These are phyloP conservation scores for Baorangia bicolor DNA, from an alignment of 768 basidiomycete species.

Conservation along the genomic window DNA sequence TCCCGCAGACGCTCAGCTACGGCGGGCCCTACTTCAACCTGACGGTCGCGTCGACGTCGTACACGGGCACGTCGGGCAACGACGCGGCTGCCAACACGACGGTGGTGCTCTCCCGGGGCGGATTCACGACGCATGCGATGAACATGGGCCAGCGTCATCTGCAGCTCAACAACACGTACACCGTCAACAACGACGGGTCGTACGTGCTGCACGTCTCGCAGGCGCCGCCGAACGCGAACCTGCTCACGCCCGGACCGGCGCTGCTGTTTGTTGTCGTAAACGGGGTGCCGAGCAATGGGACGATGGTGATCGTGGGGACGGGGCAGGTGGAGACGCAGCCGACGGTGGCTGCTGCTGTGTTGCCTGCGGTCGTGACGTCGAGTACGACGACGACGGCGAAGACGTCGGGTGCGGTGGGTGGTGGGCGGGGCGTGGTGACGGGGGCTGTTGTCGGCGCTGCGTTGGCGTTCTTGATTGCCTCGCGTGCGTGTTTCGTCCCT, in stretches of 20 bases:
- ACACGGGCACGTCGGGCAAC: slow-evolving; percentile 59
- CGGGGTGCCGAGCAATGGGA: slow-evolving; percentile 81
- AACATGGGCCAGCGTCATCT: slow-evolving; percentile 84
- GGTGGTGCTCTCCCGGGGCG: slow-evolving; percentile 78
- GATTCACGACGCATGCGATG: slow-evolving; percentile 84
- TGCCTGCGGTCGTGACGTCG: slow-evolving; percentile 42
- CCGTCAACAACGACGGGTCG: slow-evolving; percentile 72
- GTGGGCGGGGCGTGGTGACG: background rate
- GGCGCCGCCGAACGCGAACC: slow-evolving; percentile 77
- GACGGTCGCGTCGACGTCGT: slow-evolving; percentile 61
- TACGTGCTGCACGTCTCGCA: slow-evolving; percentile 81
- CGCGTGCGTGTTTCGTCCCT: background rate
- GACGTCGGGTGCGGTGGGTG: background rate
- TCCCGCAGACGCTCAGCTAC: slow-evolving; percentile 77
- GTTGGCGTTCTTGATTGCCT: background rate
- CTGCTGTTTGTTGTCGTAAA: slow-evolving; percentile 80
- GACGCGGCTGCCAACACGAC: slow-evolving; percentile 71
- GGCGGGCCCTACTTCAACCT: slow-evolving; percentile 83
- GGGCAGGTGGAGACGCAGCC: slow-evolving; percentile 78
- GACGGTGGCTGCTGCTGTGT: slow-evolving; percentile 37
- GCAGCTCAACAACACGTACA: slow-evolving; percentile 84
- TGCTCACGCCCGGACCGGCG: slow-evolving; percentile 89
- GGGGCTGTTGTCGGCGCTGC: background rate
- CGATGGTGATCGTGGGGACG: slow-evolving; percentile 73
- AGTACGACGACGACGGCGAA: background rate